Conservation (phyloP, 805 yeast genomes). For the Cyberlindnera lachancei region DNA sequence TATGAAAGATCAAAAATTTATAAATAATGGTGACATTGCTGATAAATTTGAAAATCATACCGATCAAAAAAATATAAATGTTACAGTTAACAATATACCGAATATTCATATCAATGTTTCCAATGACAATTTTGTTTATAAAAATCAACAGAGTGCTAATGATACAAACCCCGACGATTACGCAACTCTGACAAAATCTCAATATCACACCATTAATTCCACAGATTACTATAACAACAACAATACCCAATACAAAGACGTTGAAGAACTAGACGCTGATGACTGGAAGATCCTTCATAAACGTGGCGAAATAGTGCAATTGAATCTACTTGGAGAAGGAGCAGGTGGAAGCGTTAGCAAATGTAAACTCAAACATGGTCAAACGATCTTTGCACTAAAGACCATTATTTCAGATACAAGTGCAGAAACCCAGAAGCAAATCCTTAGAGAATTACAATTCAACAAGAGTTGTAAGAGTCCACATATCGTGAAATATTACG, state of each 20-base stretch:
- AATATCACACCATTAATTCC: not conserved
- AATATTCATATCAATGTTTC: too few species aligned
- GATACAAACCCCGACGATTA: too few species aligned
- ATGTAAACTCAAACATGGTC: conserved; percentile 55
- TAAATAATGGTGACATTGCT: too few species aligned
- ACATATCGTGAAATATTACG: conserved; percentile 85
- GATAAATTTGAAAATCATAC: too few species aligned
- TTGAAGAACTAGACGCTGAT: conserved; percentile 55
- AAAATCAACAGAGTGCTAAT: too few species aligned
- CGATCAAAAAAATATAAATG: too few species aligned
- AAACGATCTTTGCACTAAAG: conserved; percentile 74
- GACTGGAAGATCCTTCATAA: conserved; percentile 67
- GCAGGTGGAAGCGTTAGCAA: conserved; percentile 86
- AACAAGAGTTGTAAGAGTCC: conserved; percentile 77
- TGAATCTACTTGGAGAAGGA: conserved; percentile 84
- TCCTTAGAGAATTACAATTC: conserved; percentile 83
- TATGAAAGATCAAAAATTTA: too few species aligned
- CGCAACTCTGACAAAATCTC: too few species aligned
- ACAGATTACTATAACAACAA: conserved; percentile 3
- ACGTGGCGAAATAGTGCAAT: conserved; percentile 53
- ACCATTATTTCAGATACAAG: conserved; percentile 43
- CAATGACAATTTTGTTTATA: too few species aligned
- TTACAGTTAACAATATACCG: too few species aligned
- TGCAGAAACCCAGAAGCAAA: conserved; percentile 84
- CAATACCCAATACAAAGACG: conserved; percentile 25